Percentiles rank a stretch among this genome's conserved stretches.
phyloP scores from a whole-genome alignment of 106 monocot species.

The Apostasia shenzhenica region DNA sequence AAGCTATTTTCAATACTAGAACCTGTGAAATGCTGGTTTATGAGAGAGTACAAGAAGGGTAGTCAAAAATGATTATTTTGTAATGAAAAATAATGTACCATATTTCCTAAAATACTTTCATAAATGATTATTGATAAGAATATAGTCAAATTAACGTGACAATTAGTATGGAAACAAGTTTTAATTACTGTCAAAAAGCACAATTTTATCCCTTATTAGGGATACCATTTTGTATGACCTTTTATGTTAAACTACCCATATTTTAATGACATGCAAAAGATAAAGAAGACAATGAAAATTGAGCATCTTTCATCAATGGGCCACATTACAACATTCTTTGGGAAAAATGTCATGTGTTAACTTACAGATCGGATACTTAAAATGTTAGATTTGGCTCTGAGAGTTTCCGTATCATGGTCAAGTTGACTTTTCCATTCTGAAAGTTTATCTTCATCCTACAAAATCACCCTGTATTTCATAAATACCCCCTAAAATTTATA shows the following conservation, averaged over 20 bases:
- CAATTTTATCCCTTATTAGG: too few species aligned
- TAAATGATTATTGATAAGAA: not conserved
- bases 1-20: too few species aligned
- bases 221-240: too few species aligned
- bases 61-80: too few species aligned
- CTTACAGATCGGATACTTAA: constrained; percentile 74
- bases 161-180: not conserved
- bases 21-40: too few species aligned
- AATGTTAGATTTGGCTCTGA: constrained; percentile 84
- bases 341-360: not conserved
- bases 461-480: constrained; percentile 5
- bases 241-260: too few species aligned
- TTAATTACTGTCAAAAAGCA: not conserved
- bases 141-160: not conserved
- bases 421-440: constrained; percentile 78
- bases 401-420: constrained; percentile 83
- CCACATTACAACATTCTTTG: too few species aligned
- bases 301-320: too few species aligned
- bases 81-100: too few species aligned
- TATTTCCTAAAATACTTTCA: not conserved
- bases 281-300: too few species aligned
- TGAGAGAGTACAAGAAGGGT: too few species aligned
- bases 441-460: constrained; percentile 72
- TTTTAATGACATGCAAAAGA: too few species aligned
- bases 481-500: not conserved